A percentile compares a stretch with the other conserved stretches of the same genome.
phyloP scores from a whole-genome alignment of 257 asterid species.

The Datura wrightii region DNA sequence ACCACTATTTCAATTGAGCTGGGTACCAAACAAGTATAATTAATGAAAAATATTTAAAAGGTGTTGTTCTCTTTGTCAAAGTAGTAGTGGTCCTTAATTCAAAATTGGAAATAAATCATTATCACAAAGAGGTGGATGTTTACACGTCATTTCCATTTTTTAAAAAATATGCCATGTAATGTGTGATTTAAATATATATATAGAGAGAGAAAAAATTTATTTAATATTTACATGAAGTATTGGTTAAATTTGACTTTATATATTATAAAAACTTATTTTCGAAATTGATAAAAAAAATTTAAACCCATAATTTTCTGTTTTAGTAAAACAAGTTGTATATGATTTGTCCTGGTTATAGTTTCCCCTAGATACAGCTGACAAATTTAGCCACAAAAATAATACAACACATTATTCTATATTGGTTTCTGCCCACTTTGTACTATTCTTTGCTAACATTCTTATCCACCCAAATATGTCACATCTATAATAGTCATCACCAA shows the following conservation, averaged over 20 bases:
- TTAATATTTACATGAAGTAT: too few species aligned
- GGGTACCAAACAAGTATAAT: too few species aligned
- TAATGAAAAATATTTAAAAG: not conserved
- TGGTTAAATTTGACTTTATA: too few species aligned
- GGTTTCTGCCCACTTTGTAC: not conserved
- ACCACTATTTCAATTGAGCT: too few species aligned
- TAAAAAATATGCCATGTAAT: too few species aligned
- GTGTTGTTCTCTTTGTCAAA: not conserved
- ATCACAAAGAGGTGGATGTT: not conserved
- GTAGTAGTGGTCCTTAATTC: not conserved
- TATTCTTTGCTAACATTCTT: not conserved
- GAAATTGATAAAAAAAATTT: too few species aligned
- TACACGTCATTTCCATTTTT: not conserved
- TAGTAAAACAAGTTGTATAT: too few species aligned
- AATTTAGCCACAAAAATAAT: not conserved
- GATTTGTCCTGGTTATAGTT: not conserved
- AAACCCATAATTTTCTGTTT: too few species aligned
- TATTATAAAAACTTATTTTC: too few species aligned
- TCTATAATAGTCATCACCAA: constrained; percentile 16
- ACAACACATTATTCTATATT: not conserved
- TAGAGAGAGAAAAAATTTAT: too few species aligned
- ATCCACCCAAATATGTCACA: constrained; percentile 6
- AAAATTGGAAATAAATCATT: not conserved
- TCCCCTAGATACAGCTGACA: not conserved
- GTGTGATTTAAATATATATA: too few species aligned